Evolutionary conservation across 208 protist genomes (phyloP).

Genomic region (Leishmania mexicana): DNA sequence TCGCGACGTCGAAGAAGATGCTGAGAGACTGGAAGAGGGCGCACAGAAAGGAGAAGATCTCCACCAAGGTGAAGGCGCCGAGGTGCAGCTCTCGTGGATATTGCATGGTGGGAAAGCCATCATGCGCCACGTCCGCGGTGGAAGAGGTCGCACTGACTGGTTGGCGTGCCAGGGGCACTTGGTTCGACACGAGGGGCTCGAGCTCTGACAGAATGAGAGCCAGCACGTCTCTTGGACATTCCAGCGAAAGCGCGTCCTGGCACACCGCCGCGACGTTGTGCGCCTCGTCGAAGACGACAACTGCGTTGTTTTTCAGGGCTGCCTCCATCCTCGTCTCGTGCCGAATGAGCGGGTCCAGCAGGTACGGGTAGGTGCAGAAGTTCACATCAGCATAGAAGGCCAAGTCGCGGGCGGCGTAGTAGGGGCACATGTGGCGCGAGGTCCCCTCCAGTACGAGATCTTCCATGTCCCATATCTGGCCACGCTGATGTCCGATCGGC

Average conservation of each 20-base stretch:
- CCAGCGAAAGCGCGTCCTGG: slow-evolving; percentile 66
- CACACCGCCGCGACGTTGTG: slow-evolving; percentile 93
- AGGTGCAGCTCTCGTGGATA: slow-evolving; percentile 73
- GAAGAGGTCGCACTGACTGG: not conserved
- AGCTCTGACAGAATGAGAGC: slow-evolving; percentile 55
- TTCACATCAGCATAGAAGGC: slow-evolving; percentile 90
- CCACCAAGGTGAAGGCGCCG: slow-evolving; percentile 50
- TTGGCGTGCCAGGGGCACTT: slow-evolving; percentile 7
- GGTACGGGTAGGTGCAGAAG: slow-evolving; percentile 98
- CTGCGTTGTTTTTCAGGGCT: slow-evolving; percentile 66
- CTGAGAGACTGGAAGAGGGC: slow-evolving; percentile 41
- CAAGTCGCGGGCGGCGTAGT: slow-evolving; percentile 91
- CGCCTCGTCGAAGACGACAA: slow-evolving; percentile 97
- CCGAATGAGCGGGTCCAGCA: slow-evolving; percentile 95
- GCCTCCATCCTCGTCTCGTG: slow-evolving; percentile 80
- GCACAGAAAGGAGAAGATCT: slow-evolving; percentile 62
- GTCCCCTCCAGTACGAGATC: slow-evolving; percentile 87
- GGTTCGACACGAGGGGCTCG: slow-evolving; percentile 37
- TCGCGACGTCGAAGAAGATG: slow-evolving; percentile 15
- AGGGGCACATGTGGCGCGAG: slow-evolving; percentile 89
- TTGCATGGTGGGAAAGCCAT: slow-evolving; percentile 21
- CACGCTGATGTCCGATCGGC: slow-evolving; percentile 28
- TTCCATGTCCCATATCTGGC: slow-evolving; percentile 90
- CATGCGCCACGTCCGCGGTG: not conserved
- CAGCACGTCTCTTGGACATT: slow-evolving; percentile 38